Evolutionary conservation across 2,329 filamentous ascomycete species (phyloP), one percentile per base, ranked within the genome.

Genomic region (Purpureocillium takamizusanense): DNA sequence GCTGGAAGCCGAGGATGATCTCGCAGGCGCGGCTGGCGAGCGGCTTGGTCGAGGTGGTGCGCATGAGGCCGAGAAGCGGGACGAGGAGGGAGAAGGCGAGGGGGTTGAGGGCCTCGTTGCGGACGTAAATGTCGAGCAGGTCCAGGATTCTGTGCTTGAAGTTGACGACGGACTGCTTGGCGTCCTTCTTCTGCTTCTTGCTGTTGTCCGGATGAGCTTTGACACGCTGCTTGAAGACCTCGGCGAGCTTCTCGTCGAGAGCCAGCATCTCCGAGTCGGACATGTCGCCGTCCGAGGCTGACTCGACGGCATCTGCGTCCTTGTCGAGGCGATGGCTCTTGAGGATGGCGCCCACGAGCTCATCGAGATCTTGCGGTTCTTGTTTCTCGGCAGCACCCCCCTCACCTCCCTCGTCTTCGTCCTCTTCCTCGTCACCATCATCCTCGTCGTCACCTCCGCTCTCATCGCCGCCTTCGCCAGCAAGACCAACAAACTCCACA

Each of bases 91-190:
- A 69, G 32, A 92, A 75, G 1, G 80, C 76, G 1, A 89, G 65
- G 2, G 74, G 62, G 50, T 79, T 83, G 16, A 72, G 71, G 40
- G 83, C 76, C 60, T 92, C 82, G 49, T 83, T 82, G 58, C 85
- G 88, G 46, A 92, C 71, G 59, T 87, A 97, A 46, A 92, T 83
- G 43, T 83, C 78, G 10, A 97, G 70, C 1, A 97, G 74, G 54
- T 97, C 92, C 4, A 97, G 74, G 6, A 95, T 83, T 31, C 89
- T 84, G 60, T 86, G 86, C 68, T 98, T 98, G 73, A 98, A 95
- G 62, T 90, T 89, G 52, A 94, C 68, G 54, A 97, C 86, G 15
- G 80, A 87, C 49, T 90, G 84, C 55, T 86, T 92, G 39, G 90
- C 89, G 43, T 90, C 83, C 55, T 86, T 86, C 51, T 84, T 83